phyloP scores from a whole-genome alignment of 73 alveolate genomes.

The Paraurostyla sp. region DNA sequence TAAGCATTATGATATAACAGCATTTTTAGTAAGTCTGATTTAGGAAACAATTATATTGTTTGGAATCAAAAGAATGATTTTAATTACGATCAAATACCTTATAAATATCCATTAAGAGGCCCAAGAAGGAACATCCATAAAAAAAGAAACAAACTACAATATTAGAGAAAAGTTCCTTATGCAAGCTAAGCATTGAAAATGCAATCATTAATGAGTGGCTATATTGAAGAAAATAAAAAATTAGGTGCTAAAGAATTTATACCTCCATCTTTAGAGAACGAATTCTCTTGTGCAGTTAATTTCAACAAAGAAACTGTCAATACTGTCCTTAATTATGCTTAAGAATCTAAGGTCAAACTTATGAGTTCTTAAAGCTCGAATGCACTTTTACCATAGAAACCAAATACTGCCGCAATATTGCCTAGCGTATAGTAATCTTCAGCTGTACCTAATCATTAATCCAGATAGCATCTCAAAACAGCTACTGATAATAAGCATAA shows the following conservation, averaged over 20 bases:
- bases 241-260: constrained; percentile 39
- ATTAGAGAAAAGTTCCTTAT: constrained; percentile 33
- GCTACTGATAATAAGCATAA: too few species aligned
- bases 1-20: neutral
- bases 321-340: constrained; percentile 49
- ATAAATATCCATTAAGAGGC: neutral
- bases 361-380: neutral
- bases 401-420: neutral
- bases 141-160: constrained; percentile 7
- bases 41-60: constrained; percentile 30
- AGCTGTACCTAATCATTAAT: too few species aligned
- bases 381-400: neutral
- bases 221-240: constrained; percentile 35
- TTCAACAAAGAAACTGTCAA: constrained; percentile 47
- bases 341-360: constrained; percentile 19
- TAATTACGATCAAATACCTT: constrained; percentile 49
- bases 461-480: too few species aligned
- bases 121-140: neutral
- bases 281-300: constrained; percentile 40
- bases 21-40: constrained; percentile 13
- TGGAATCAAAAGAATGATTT: constrained; percentile 42
- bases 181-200: constrained; percentile 36
- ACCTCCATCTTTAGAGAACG: constrained; percentile 36
- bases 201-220: neutral
- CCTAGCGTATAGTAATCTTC: too few species aligned